Evolutionary conservation across 2,329 filamentous ascomycete genomes (phyloP), one percentile per base, ranked within the genome.

Genomic region (Cercospora nicotianae): DNA sequence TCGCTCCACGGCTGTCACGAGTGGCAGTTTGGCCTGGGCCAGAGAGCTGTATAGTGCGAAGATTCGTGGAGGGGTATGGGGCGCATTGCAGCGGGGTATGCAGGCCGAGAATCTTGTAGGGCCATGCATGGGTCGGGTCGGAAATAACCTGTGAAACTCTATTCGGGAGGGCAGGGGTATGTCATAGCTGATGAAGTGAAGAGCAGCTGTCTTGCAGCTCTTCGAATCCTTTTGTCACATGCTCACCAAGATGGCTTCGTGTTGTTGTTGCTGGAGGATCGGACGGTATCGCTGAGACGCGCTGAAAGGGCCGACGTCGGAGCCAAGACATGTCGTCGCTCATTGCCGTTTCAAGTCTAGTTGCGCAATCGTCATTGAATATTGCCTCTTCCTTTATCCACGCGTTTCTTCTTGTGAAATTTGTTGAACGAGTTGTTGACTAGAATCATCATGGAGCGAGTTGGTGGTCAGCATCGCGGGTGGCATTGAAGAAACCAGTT

Each of bases 21-120:
- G 28, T 55, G 61, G 61, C 61, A 57, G 28, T 39, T 55, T 53
- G 42, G 42, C 42, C 13, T 18, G 7, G 28, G 12, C 28, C 13
- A 9, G 45, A 33, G 7, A 30, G 45, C 23, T 31, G 28, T 57
- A 31, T 58, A 20, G 53, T 58, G 53, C 28, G 16, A 3, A 13
- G 23, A n/a, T 10, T 57, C 12, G 42, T 55, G 48, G 48, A 63
- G 61, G 61, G 61, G 45, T 57, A 63, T 36, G 30, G 61, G 26
- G 61, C 33, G 10, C 26, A 26, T 48, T 48, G 63, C 23, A 28
- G 63, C 57, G 63, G 63, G 63, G 63, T 65, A 59, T 23, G 13
- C 63, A 51, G 20, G 45, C 45, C 45, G 45, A 23, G 45, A 51
- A 51, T 51, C 45, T 51, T 5, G 45, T 51, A 23, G n/a, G 45